Conservation (phyloP, 208 protist species). For the Endotrypanum monterogeii region DNA sequence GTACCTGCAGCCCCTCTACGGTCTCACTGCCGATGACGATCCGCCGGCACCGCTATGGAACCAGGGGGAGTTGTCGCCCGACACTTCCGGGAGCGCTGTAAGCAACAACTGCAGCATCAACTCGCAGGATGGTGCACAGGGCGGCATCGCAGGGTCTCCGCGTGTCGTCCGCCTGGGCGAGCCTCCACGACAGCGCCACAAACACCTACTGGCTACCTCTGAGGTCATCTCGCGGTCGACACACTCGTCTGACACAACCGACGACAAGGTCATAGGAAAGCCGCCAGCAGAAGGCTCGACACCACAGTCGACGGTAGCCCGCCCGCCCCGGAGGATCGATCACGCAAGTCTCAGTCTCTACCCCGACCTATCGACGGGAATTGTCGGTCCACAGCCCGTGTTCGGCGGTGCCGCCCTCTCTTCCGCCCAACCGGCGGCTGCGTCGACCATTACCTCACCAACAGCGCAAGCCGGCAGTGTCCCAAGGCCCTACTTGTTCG, state of each 20-base stretch:
- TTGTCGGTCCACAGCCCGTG: constrained; percentile 35
- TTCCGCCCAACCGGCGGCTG: neutral
- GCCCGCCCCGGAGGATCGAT: constrained; percentile 18
- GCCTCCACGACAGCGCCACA: constrained; percentile 10
- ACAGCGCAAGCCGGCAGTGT: neutral
- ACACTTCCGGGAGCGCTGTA: neutral
- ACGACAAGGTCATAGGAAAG: neutral
- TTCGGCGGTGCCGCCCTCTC: constrained; percentile 29
- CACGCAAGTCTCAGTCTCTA: constrained; percentile 18
- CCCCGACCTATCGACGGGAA: constrained; percentile 12
- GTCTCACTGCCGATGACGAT: constrained; percentile 32
- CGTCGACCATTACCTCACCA: neutral
- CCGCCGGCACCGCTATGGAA: constrained; percentile 2
- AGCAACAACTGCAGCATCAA: constrained; percentile 7
- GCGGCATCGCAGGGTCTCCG: constrained; percentile 1
- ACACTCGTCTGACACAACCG: neutral
- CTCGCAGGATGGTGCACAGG: neutral
- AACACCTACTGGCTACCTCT: constrained; percentile 5
- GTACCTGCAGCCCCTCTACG: constrained; percentile 40
- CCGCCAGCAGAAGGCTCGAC: neutral
- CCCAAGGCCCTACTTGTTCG: constrained; percentile 7
- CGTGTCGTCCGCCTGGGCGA: constrained; percentile 5
- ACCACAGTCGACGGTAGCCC: neutral
- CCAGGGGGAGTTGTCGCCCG: neutral
- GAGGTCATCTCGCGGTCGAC: neutral